phyloP scores from a whole-genome alignment of 129 eudicot genomes.

The Pittosporum tobira region DNA sequence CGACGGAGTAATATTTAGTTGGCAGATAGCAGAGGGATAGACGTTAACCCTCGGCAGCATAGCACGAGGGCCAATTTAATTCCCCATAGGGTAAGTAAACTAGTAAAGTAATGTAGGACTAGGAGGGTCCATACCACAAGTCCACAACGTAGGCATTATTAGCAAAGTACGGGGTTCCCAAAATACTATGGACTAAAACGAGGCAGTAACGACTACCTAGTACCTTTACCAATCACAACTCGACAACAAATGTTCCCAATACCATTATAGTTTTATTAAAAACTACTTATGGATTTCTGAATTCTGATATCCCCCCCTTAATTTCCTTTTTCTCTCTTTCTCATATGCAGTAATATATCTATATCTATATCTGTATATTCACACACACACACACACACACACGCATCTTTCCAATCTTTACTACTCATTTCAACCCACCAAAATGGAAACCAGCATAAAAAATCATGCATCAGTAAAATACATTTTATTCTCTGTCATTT shows the following conservation, averaged over 20 bases:
- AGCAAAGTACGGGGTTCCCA: not conserved
- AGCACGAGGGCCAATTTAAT: too few relatives aligned
- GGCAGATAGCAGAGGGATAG: too few relatives aligned
- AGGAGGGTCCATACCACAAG: too few relatives aligned
- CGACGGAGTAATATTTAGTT: too few relatives aligned
- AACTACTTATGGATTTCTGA: too few relatives aligned
- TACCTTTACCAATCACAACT: not conserved
- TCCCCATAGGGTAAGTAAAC: too few relatives aligned
- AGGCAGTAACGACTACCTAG: slow-evolving; percentile 1
- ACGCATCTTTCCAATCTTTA: not conserved
- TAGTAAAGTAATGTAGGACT: too few relatives aligned
- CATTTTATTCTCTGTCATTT: not conserved
- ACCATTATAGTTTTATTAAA: slow-evolving; percentile 3
- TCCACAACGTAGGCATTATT: not conserved
- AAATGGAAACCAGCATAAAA: slow-evolving; percentile 1
- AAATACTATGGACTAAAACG: not conserved
- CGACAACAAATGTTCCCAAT: slow-evolving; percentile 1
- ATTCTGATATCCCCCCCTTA: not conserved
- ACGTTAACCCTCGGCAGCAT: too few relatives aligned
- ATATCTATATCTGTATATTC: not conserved
- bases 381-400: too few relatives aligned
- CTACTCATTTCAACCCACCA: not conserved
- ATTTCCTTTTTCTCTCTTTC: not conserved
- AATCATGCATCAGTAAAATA: not conserved
- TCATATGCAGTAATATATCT: not conserved